These are phyloP conservation scores for Coniochaeta sp. DNA, from an alignment of 2,329 filamentous ascomycete genomes.

Conservation along the genomic window DNA sequence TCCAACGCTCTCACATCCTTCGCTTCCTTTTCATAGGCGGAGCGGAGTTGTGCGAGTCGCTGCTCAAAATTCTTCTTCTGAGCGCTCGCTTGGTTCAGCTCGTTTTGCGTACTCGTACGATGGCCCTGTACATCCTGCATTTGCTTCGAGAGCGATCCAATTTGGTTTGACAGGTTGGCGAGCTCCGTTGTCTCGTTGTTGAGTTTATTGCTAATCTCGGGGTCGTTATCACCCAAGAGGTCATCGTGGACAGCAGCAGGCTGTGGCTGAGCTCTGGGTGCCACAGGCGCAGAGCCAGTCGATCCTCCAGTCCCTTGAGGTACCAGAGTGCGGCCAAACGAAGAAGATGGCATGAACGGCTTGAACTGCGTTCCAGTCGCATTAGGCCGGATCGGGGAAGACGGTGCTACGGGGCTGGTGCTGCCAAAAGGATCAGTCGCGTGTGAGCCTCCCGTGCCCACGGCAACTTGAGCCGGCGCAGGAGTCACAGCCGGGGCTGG, in stretches of 20 bases:
- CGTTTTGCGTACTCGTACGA: constrained; percentile 69
- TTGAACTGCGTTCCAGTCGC: constrained; percentile 58
- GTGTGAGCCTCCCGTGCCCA: constrained; percentile 69
- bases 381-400: constrained; percentile 47
- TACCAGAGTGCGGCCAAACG: constrained; percentile 79
- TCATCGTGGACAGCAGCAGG: constrained; percentile 55
- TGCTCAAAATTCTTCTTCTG: constrained; percentile 94
- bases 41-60: constrained; percentile 75
- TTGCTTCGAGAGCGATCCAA: constrained; percentile 82
- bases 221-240: constrained; percentile 82
- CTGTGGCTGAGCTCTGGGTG: constrained; percentile 22
- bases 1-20: constrained; percentile 78
- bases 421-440: constrained; percentile 56
- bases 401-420: constrained; percentile 34
- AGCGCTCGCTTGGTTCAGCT: constrained; percentile 70
- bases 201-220: constrained; percentile 79
- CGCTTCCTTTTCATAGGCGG: constrained; percentile 89
- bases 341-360: constrained; percentile 86
- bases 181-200: constrained; percentile 87
- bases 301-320: constrained; percentile 67
- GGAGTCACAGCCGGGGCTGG: constrained; percentile 41
- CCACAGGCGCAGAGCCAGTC: constrained; percentile 30
- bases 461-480: constrained; percentile 50
- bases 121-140: constrained; percentile 90
- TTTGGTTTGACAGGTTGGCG: constrained; percentile 93